Evolutionary conservation across 352 stramenopile genomes (phyloP), one percentile per base, ranked within the genome.

Genomic region (Phytopythium kandeliae): DNA sequence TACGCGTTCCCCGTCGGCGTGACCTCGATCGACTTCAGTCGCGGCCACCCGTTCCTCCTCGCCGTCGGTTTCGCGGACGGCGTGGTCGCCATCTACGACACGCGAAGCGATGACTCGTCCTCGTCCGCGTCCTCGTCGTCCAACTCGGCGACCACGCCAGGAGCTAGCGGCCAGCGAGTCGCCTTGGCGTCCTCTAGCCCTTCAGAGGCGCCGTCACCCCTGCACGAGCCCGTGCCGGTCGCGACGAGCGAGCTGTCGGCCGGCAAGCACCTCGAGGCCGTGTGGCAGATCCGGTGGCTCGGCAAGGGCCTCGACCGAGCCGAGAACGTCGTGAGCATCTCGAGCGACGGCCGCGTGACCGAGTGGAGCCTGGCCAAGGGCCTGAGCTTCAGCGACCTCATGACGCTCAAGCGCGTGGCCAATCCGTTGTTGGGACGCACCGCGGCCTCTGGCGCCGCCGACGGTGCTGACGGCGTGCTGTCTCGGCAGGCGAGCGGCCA

Each of bases 301-400:
- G 84, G 80, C 55, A 94, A 92, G 51, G 90, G 88, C 22, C 65
- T 64, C 35, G 83, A 95, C 45, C 71, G 86, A 17, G 70, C 78
- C 17, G 88, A 97, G 49, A 88, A 76, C 19, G 80, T 97, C 31
- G 90, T 98, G 7, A 94, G 78, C 25, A 91, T 97, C 36, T 95
- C 86, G 22, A 90, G 81, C 37, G 92, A 98, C 54, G 89, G 89
- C 5, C 82, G 89, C 4, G 87, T 98, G 24, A 88, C 89, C 8
- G 91, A 97, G 65, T 97, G 92, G 91, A 96, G 81, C 60, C 80
- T 96, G 48, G 96, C 96, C 52, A 97, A 97, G 59, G 91, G 89
- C 0, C 61, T 97, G 35, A 89, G 79, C 46, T 89, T 83, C 54
- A 93, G 74, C 45, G 72, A 89, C 36, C 61, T 97, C 31, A 97